Evolutionary conservation across 345 rosid genomes (phyloP).

Genomic region (Pistacia atlantica): DNA sequence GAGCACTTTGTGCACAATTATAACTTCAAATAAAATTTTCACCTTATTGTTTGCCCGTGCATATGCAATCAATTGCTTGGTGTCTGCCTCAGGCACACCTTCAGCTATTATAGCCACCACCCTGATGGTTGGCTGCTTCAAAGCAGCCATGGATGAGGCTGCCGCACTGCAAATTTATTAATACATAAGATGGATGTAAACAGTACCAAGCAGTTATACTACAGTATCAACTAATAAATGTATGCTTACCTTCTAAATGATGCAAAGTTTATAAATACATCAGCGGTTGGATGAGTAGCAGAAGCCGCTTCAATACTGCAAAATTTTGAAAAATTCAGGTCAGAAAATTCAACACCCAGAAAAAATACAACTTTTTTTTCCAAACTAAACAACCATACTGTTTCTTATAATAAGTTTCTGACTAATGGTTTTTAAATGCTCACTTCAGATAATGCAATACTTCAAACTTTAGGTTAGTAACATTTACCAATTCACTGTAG

Average conservation of each 20-base stretch:
- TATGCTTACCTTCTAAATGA: slow-evolving; percentile 77
- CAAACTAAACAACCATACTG: background rate
- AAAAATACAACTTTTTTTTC: slow-evolving; percentile 4
- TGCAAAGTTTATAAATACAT: slow-evolving; percentile 94
- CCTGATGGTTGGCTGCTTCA: slow-evolving; percentile 92
- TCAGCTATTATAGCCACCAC: slow-evolving; percentile 97
- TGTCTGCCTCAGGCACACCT: slow-evolving; percentile 97
- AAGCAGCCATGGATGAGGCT: slow-evolving; percentile 94
- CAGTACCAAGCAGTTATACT: slow-evolving; percentile 19
- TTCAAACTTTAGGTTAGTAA: background rate
- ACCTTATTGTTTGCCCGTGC: slow-evolving; percentile 98
- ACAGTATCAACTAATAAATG: background rate
- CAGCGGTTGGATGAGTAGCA: slow-evolving; percentile 93
- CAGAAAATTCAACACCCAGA: slow-evolving; percentile 12
- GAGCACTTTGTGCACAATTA: slow-evolving; percentile 1
- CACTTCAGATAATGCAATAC: background rate
- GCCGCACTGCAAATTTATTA: slow-evolving; percentile 69
- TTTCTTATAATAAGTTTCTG: background rate
- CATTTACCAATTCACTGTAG: background rate
- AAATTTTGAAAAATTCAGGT: slow-evolving; percentile 26
- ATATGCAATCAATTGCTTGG: slow-evolving; percentile 87
- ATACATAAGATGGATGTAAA: slow-evolving; percentile 5
- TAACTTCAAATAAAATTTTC: slow-evolving; percentile 13
- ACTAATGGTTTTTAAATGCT: background rate
- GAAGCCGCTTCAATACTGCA: slow-evolving; percentile 93